A percentile compares a stretch with the other conserved stretches of the same genome.
Evolutionary conservation across 345 rosid genomes (phyloP).

Genomic region (Mercurialis annua): DNA sequence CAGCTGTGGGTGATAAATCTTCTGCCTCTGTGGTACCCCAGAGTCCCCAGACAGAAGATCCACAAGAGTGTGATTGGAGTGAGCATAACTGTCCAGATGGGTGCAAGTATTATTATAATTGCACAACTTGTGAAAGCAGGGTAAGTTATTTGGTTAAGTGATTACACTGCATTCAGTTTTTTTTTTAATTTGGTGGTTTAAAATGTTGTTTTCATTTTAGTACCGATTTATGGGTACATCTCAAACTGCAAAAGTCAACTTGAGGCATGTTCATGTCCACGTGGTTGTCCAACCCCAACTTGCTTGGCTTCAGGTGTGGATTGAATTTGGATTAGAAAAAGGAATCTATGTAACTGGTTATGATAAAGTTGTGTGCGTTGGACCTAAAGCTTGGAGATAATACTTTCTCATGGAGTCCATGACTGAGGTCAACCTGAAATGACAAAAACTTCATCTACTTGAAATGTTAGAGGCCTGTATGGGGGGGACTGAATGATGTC

Average conservation of each 20-base stretch:
- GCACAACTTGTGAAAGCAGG: slow-evolving; percentile 66
- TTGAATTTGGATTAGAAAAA: background rate
- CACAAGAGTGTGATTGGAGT: slow-evolving; percentile 84
- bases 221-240: background rate
- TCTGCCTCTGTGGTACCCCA: slow-evolving; percentile 27
- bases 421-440: background rate
- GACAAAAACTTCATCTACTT: background rate
- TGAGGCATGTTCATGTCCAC: background rate
- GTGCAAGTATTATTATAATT: slow-evolving; percentile 73
- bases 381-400: background rate
- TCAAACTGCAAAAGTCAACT: background rate
- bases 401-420: background rate
- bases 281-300: background rate
- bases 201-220: background rate
- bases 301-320: background rate
- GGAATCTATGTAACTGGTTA: background rate
- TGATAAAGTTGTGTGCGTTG: background rate
- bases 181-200: slow-evolving; percentile 3
- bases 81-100: slow-evolving; percentile 89
- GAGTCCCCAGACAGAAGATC: slow-evolving; percentile 33
- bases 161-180: slow-evolving; percentile 10
- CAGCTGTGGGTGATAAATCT: slow-evolving; percentile 28
- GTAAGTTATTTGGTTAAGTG: slow-evolving; percentile 36
- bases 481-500: background rate
- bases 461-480: background rate